Conservation (phyloP, 2,329 filamentous ascomycete genomes). For the Zymoseptoria brevis region DNA sequence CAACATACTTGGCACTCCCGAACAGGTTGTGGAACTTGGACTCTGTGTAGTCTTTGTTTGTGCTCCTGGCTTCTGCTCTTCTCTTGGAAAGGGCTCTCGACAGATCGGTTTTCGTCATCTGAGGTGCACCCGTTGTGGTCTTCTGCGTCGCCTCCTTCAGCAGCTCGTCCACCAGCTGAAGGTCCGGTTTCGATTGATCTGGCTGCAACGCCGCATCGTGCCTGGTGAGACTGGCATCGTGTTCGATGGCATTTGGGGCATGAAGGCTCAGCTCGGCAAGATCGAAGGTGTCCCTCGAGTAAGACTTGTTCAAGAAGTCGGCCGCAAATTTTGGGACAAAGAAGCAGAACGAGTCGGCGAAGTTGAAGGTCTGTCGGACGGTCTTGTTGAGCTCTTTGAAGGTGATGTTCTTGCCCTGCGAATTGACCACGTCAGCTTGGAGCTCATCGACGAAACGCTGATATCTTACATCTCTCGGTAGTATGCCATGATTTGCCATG, state of each 20-base stretch:
- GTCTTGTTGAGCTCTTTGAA: constrained; percentile 21
- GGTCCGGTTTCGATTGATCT: constrained; percentile 33
- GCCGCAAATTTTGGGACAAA: constrained; percentile 24
- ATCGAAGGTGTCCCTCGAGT: constrained; percentile 21
- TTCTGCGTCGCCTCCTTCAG: constrained; percentile 31
- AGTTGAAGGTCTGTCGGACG: constrained; percentile 25
- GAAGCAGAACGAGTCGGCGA: constrained; percentile 24
- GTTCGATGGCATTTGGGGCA: constrained; percentile 22
- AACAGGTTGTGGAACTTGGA: constrained; percentile 33
- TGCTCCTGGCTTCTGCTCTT: constrained; percentile 29
- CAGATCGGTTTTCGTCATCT: constrained; percentile 33
- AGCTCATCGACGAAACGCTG: background rate
- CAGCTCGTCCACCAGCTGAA: constrained; percentile 30
- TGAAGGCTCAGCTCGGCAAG: constrained; percentile 22
- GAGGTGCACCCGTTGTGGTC: constrained; percentile 25
- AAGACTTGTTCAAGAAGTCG: constrained; percentile 23
- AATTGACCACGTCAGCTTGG: background rate
- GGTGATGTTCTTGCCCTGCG: constrained; percentile 23
- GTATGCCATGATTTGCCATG: constrained; percentile 26
- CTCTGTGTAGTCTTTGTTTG: constrained; percentile 30
- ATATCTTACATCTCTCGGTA: constrained; percentile 5
- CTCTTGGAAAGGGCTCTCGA: constrained; percentile 28
- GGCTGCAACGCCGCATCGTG: constrained; percentile 31
- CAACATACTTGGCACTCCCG: constrained; percentile 29
- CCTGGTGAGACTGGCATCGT: constrained; percentile 25